Evolutionary conservation across 768 basidiomycete genomes (phyloP).

Genomic region (Tephrocybe sp.): DNA sequence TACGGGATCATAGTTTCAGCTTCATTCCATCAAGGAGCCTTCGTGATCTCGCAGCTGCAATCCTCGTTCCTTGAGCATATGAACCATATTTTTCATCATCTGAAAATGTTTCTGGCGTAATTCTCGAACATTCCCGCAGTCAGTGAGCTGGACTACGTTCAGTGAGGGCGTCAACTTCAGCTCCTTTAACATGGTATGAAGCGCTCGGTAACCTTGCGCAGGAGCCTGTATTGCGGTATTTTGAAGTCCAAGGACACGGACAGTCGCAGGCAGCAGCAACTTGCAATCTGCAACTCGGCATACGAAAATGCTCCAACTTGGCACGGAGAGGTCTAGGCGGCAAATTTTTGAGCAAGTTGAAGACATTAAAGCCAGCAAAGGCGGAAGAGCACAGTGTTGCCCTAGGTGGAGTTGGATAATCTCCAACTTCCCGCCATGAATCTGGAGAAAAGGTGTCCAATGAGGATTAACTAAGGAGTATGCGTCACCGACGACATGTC

Average conservation of each 20-base stretch:
- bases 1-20: too few relatives aligned
- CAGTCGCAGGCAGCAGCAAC: constrained; percentile 7
- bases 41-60: constrained; percentile 15
- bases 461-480: background rate
- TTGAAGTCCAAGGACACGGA: constrained; percentile 17
- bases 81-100: constrained; percentile 1
- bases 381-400: background rate
- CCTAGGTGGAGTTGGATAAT: constrained; percentile 7
- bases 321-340: constrained; percentile 14
- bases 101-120: constrained; percentile 11
- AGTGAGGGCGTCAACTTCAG: constrained; percentile 6
- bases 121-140: constrained; percentile 10
- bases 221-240: constrained; percentile 6
- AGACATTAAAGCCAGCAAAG: background rate
- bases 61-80: constrained; percentile 7
- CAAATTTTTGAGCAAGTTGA: constrained; percentile 10
- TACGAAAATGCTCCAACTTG: constrained; percentile 4
- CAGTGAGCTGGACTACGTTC: constrained; percentile 12
- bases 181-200: constrained; percentile 4
- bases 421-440: constrained; percentile 13
- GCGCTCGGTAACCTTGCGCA: constrained; percentile 1
- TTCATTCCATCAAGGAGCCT: constrained; percentile 10
- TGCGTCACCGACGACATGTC: constrained; percentile 6
- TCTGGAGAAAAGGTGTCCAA: constrained; percentile 6
- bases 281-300: background rate